These are phyloP conservation scores for Phalaenopsis equestris DNA, from an alignment of 106 monocot species.

Conservation along the genomic window DNA sequence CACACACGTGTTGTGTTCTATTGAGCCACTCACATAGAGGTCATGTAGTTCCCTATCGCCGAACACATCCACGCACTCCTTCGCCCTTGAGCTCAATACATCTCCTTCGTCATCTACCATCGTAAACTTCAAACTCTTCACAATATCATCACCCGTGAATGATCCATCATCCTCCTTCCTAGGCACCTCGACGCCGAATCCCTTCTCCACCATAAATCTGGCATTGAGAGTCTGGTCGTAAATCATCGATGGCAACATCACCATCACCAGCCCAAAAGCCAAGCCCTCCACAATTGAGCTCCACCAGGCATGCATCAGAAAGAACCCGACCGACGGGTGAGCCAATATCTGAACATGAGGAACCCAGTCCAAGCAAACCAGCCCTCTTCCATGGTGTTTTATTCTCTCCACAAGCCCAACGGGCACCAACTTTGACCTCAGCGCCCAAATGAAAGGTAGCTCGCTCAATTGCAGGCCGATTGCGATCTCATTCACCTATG, in stretches of 20 bases:
- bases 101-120: conserved; percentile 29
- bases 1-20: too few species aligned
- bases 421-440: not conserved
- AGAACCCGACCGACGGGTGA: conserved; percentile 5
- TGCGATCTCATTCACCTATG: not conserved
- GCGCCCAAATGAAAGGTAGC: conserved; percentile 9
- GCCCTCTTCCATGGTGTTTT: not conserved
- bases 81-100: conserved; percentile 2
- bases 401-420: not conserved
- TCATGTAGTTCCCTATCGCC: conserved; percentile 5
- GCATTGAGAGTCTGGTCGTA: conserved; percentile 50
- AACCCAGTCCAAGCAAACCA: conserved; percentile 6
- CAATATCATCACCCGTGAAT: conserved; percentile 27
- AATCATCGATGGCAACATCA: conserved; percentile 27
- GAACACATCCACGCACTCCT: conserved; percentile 6
- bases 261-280: conserved; percentile 19
- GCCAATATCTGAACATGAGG: conserved; percentile 10
- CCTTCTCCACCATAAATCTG: conserved; percentile 24
- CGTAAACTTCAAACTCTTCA: conserved; percentile 24
- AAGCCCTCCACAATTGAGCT: conserved; percentile 6
- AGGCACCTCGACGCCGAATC: conserved; percentile 29
- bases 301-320: conserved; percentile 7
- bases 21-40: too few species aligned
- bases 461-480: not conserved
- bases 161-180: conserved; percentile 37